Evolutionary conservation across 345 rosid species (phyloP), one percentile per base, ranked within the genome.

Genomic region (Bruguiera gymnorhiza): DNA sequence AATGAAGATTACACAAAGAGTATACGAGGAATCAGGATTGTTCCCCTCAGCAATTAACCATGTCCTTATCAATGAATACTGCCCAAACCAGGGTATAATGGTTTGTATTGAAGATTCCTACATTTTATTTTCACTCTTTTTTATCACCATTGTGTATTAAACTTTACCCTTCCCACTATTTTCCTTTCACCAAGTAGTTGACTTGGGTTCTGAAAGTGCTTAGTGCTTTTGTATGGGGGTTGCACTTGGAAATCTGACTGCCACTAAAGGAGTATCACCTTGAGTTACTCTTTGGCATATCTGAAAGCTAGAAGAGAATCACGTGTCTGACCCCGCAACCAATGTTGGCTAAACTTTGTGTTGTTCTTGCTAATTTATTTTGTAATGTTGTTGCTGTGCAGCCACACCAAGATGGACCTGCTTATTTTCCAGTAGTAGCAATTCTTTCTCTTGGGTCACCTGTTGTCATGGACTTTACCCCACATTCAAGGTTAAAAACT

Each of bases 351-450:
- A 23, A 10, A 23, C 16, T 24, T 21, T 24, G 11, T 7, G 5
- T 1, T 56, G 23, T 64, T 76, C 69, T 71, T 27, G 23, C 60
- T 23, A 31, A 43, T 65, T 70, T 63, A 65, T 75, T 79, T 59
- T 69, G 51, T 56, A 56, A 21, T 56, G 18, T 24, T 31, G 10
- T 27, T 56, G 29, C 70, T 65, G 21, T 32, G 50, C 91, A 93
- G 98, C 93, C 89, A 6, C 97, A 91, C 80, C 97, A 94, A 75
- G 98, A 94, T 70, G 98, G 98, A 32, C 97, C 98, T 0, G 91
- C 98, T 54, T 94, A 94, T 79, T 83, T 83, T 61, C 97, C 95
- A 9, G 98, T 94, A 8, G 98, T 88, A 68, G 91, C 95, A 68
- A 88, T 94, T 55, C 66, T 94, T 21, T 94, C 98, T 69, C 93